Percentiles rank a stretch among this genome's conserved stretches.
Evolutionary conservation across 148 eudicot genomes (phyloP).

Genomic region (Salicornia ramosissima): DNA sequence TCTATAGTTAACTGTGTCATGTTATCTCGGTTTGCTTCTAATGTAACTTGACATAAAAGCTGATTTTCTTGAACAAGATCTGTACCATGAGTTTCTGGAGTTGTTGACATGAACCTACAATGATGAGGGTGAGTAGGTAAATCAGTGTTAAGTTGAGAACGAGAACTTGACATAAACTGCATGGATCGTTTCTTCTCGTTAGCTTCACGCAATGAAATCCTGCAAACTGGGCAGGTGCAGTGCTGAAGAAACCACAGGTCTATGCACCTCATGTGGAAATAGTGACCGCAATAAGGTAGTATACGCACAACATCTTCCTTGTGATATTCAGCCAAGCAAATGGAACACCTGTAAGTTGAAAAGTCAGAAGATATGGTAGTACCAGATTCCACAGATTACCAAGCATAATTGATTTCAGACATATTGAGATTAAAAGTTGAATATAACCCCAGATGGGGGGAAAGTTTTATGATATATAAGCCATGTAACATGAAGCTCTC

Average conservation of each 20-base stretch:
- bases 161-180: constrained; percentile 69
- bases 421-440: neutral
- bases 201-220: constrained; percentile 65
- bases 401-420: neutral
- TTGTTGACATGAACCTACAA: constrained; percentile 33
- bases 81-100: constrained; percentile 25
- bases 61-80: constrained; percentile 36
- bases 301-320: constrained; percentile 66
- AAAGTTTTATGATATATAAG: neutral
- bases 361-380: constrained; percentile 3
- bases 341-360: constrained; percentile 50
- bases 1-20: constrained; percentile 25
- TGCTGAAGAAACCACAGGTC: constrained; percentile 86
- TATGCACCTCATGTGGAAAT: constrained; percentile 67
- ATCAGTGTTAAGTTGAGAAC: constrained; percentile 35
- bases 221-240: constrained; percentile 87
- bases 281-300: constrained; percentile 76
- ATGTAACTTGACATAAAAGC: constrained; percentile 15
- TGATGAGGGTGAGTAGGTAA: constrained; percentile 29
- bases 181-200: constrained; percentile 60
- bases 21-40: constrained; percentile 25
- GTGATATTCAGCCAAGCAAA: constrained; percentile 75
- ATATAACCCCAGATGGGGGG: neutral
- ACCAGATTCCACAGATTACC: neutral
- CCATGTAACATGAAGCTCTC: neutral